Evolutionary conservation across 164 flowering plant genomes (phyloP).

Genomic region (Umbellularia californica): DNA sequence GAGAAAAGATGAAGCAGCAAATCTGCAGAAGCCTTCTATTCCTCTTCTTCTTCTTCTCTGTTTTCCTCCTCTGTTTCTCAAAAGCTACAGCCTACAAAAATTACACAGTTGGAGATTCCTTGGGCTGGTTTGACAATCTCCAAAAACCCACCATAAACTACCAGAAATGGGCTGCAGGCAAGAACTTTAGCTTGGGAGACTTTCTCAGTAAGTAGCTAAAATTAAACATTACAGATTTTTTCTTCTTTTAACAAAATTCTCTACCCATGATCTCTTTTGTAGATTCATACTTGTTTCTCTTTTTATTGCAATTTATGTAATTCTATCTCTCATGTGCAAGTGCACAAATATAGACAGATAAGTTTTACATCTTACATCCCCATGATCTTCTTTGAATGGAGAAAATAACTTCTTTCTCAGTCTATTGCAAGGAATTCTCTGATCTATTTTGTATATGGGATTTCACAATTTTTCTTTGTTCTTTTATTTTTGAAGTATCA

Average conservation of each 20-base stretch:
- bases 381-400: no score
- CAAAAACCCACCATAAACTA: slow-evolving; percentile 52
- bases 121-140: slow-evolving; percentile 83
- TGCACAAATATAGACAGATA: no score
- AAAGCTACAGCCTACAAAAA: slow-evolving; percentile 62
- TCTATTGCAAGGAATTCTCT: no score
- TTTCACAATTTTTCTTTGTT: no score
- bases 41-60: neutral
- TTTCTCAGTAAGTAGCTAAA: slow-evolving; percentile 67
- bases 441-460: no score
- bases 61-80: slow-evolving; percentile 11
- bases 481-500: no score
- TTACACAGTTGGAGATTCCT: slow-evolving; percentile 80
- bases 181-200: slow-evolving; percentile 81
- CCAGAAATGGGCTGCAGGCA: slow-evolving; percentile 70
- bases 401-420: no score
- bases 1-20: slow-evolving; percentile 6
- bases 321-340: neutral
- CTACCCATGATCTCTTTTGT: neutral
- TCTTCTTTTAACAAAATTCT: neutral
- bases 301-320: neutral
- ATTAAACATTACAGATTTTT: neutral
- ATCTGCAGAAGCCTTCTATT: slow-evolving; percentile 1
- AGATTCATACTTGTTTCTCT: neutral
- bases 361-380: no score